phyloP scores from a whole-genome alignment of 805 yeast species.

The Brettanomyces sp. region DNA sequence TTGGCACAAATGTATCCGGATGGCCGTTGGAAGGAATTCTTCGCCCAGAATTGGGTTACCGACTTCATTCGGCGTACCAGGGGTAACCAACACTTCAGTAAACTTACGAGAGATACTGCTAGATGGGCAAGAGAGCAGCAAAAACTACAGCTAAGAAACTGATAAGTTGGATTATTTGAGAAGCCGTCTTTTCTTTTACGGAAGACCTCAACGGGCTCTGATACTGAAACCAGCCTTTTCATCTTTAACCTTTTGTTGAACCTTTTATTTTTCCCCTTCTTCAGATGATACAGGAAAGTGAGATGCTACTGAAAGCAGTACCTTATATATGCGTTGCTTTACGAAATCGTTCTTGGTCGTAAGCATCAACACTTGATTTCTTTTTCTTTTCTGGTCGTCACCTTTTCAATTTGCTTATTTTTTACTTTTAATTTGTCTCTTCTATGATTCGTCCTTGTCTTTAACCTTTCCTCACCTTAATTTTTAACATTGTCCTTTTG shows the following conservation, averaged over 20 bases:
- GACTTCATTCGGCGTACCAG: conserved; percentile 69
- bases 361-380: too few species aligned
- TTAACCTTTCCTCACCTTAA: conserved; percentile 7
- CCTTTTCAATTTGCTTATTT: background rate
- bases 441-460: conserved; percentile 1
- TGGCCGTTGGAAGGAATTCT: conserved; percentile 62
- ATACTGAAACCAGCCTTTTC: too few species aligned
- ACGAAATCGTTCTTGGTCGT: too few species aligned
- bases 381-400: background rate
- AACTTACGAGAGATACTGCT: conserved; percentile 80
- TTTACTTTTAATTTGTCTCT: conserved; percentile 2
- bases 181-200: background rate
- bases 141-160: conserved; percentile 23
- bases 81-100: conserved; percentile 48
- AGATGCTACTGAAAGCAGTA: too few species aligned
- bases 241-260: too few species aligned
- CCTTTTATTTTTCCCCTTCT: too few species aligned
- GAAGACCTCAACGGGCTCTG: too few species aligned
- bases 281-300: too few species aligned
- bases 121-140: conserved; percentile 94
- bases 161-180: conserved; percentile 1
- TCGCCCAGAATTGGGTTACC: conserved; percentile 69
- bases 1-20: conserved; percentile 77
- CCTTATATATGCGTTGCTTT: background rate
- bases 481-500: conserved; percentile 1